These are phyloP conservation scores for Arctium lappa DNA, from an alignment of 129 eudicot species.

Conservation along the genomic window DNA sequence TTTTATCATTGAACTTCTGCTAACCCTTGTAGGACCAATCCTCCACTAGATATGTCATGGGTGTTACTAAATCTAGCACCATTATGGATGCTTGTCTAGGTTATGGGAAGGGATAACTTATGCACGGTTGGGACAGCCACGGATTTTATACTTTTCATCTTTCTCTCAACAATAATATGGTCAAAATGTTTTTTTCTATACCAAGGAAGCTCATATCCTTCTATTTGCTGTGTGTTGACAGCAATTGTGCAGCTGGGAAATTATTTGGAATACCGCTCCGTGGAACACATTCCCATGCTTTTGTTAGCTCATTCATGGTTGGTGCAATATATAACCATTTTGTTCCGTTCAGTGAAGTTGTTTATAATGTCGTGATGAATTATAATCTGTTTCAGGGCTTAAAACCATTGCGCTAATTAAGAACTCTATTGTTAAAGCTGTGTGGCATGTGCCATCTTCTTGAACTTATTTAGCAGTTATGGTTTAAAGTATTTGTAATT, in stretches of 20 bases:
- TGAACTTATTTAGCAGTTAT: neutral
- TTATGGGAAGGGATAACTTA: too few relatives aligned
- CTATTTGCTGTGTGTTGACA: slow-evolving; percentile 31
- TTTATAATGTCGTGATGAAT: neutral
- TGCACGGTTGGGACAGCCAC: neutral
- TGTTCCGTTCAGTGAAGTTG: neutral
- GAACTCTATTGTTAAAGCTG: neutral
- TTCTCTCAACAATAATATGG: neutral
- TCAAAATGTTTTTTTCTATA: neutral
- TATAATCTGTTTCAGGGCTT: neutral
- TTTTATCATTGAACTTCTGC: too few relatives aligned
- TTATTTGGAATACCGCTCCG: slow-evolving; percentile 94
- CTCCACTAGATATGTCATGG: too few relatives aligned
- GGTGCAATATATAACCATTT: slow-evolving; percentile 10
- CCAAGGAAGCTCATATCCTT: slow-evolving; percentile 6
- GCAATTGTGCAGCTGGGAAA: slow-evolving; percentile 98
- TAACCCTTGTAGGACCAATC: too few relatives aligned
- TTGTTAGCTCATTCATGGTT: slow-evolving; percentile 89
- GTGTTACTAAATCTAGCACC: too few relatives aligned
- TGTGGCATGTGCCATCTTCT: neutral
- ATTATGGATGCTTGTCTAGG: too few relatives aligned
- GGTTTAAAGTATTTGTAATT: neutral
- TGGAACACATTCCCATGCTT: slow-evolving; percentile 99
- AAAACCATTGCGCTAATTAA: neutral
- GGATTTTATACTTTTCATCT: neutral